Conservation (phyloP, 2,329 filamentous ascomycete species). For the Xylariaceae sp. region DNA sequence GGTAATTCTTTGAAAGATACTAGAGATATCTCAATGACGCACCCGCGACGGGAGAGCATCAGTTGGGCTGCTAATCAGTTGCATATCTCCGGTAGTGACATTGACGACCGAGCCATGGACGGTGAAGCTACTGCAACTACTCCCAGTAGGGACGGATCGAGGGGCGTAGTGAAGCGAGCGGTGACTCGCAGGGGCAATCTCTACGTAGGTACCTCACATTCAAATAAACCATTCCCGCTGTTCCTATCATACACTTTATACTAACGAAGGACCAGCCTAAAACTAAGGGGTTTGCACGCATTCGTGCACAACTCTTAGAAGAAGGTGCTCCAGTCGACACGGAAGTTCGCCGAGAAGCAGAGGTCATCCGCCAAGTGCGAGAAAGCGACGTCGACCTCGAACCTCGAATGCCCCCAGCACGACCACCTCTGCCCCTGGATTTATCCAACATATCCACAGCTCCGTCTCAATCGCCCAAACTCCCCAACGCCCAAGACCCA, state of each 20-base stretch:
- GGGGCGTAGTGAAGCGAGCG: conserved; percentile 74
- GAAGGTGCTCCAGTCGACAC: conserved; percentile 84
- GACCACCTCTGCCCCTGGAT: conserved; percentile 34
- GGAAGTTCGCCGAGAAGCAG: conserved; percentile 85
- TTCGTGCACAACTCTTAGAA: conserved; percentile 83
- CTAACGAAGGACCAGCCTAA: conserved; percentile 63
- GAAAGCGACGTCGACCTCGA: conserved; percentile 75
- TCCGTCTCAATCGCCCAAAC: conserved; percentile 61
- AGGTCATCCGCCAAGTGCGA: conserved; percentile 91
- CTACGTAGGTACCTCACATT: conserved; percentile 56
- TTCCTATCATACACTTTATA: neutral
- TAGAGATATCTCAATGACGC: conserved; percentile 36
- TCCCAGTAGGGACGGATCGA: conserved; percentile 53
- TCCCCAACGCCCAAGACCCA: conserved; percentile 58
- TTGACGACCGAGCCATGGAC: conserved; percentile 61
- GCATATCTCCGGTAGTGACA: conserved; percentile 77
- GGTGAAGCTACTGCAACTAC: conserved; percentile 39
- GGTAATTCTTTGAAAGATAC: conserved; percentile 34
- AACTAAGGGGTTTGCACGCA: conserved; percentile 91
- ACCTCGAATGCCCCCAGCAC: conserved; percentile 34
- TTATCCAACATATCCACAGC: conserved; percentile 52
- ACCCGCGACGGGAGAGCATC: conserved; percentile 77
- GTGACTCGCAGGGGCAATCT: conserved; percentile 88
- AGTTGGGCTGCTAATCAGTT: conserved; percentile 87
- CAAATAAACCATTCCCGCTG: neutral